Percentiles rank a stretch among this genome's conserved stretches.
phyloP scores from a whole-genome alignment of 169 alveolate species.

The Cytauxzoon felis region DNA sequence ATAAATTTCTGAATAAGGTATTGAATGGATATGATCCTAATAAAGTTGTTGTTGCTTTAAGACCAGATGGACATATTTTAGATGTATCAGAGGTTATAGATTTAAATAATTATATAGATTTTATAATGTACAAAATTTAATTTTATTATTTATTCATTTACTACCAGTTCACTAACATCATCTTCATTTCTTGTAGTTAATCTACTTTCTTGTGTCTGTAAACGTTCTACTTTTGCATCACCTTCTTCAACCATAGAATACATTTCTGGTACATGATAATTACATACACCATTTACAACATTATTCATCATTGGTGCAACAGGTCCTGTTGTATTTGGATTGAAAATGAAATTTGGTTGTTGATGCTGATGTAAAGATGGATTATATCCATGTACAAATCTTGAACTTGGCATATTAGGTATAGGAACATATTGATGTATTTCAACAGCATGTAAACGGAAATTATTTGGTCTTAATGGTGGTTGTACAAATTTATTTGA shows the following conservation, averaged over 20 bases:
- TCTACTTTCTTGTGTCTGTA: constrained; percentile 20
- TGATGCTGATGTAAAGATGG: constrained; percentile 67
- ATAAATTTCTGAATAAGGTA: constrained; percentile 5
- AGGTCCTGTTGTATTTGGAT: constrained; percentile 80
- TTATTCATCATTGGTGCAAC: constrained; percentile 84
- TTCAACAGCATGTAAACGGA: constrained; percentile 83
- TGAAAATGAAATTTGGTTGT: constrained; percentile 77
- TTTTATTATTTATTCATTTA: constrained; percentile 1
- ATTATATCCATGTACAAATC: constrained; percentile 72
- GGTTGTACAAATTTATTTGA: constrained; percentile 9
- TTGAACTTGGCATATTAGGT: constrained; percentile 72
- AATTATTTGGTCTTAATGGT: constrained; percentile 69
- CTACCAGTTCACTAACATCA: neutral
- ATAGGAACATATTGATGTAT: constrained; percentile 82
- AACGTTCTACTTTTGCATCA: constrained; percentile 7
- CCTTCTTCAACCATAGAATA: constrained; percentile 23
- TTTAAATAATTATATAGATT: no score
- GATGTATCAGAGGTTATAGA: neutral
- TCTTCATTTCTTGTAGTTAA: neutral
- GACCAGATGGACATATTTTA: constrained; percentile 49
- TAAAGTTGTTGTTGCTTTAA: constrained; percentile 12
- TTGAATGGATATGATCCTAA: no score
- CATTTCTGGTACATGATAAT: constrained; percentile 55
- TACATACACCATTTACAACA: constrained; percentile 70
- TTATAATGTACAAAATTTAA: no score